A percentile compares a stretch with the other conserved stretches of the same genome.
phyloP scores from a whole-genome alignment of 2,329 filamentous ascomycete species.

The Zalaria obscura region DNA sequence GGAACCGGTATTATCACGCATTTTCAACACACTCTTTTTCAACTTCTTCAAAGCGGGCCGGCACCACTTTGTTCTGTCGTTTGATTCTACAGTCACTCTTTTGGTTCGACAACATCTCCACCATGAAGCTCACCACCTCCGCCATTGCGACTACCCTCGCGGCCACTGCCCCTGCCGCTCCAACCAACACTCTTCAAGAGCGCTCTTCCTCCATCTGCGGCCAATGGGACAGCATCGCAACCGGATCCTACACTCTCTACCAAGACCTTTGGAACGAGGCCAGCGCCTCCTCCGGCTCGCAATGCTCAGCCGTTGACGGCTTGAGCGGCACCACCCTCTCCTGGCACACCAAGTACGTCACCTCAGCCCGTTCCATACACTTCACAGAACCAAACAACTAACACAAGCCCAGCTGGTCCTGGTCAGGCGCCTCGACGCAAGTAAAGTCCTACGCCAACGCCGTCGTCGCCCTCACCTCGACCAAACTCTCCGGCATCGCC shows the following conservation, averaged over 20 bases:
- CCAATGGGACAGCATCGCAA: slow-evolving; percentile 14
- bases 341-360: slow-evolving; percentile 28
- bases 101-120: background rate
- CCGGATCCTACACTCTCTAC: slow-evolving; percentile 21
- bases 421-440: slow-evolving; percentile 14
- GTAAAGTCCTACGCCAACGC: slow-evolving; percentile 32
- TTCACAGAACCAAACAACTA: background rate
- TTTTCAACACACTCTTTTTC: no score
- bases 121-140: slow-evolving; percentile 9
- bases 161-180: slow-evolving; percentile 8
- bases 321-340: slow-evolving; percentile 22
- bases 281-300: slow-evolving; percentile 27
- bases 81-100: no score
- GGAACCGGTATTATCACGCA: no score
- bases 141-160: slow-evolving; percentile 6
- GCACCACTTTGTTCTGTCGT: no score
- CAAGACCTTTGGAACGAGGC: slow-evolving; percentile 30
- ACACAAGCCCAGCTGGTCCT: slow-evolving; percentile 8
- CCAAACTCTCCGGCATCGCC: slow-evolving; percentile 19
- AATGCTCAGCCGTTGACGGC: slow-evolving; percentile 30
- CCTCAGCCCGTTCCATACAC: no score
- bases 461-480: slow-evolving; percentile 17
- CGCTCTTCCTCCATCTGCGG: slow-evolving; percentile 12
- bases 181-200: slow-evolving; percentile 8
- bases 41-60: no score